These are phyloP conservation scores for Suillus discolor DNA, from an alignment of 768 basidiomycete species.

Conservation along the genomic window DNA sequence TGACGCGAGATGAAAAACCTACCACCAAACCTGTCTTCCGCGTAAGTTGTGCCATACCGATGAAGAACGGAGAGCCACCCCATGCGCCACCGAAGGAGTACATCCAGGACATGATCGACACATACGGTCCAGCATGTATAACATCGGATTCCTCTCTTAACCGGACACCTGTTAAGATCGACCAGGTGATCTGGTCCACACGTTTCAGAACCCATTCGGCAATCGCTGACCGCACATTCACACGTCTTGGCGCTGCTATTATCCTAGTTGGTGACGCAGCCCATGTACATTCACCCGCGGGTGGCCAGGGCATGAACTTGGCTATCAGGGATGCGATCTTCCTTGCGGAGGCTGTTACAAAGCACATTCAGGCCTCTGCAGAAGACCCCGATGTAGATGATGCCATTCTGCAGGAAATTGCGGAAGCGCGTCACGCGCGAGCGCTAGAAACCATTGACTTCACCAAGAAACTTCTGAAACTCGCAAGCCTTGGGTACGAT, in stretches of 20 bases:
- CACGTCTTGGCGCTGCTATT: slow-evolving; percentile 22
- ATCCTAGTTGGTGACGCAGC: slow-evolving; percentile 44
- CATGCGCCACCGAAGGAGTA: slow-evolving; percentile 12
- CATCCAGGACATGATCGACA: slow-evolving; percentile 4
- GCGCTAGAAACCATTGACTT: slow-evolving; percentile 45
- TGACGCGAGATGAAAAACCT: neutral
- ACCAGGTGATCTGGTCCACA: slow-evolving; percentile 41
- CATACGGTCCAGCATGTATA: neutral
- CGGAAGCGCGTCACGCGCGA: slow-evolving; percentile 36
- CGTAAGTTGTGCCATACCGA: slow-evolving; percentile 39
- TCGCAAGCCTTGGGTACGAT: slow-evolving; percentile 26
- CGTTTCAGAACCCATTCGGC: slow-evolving; percentile 45
- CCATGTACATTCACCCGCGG: slow-evolving; percentile 56
- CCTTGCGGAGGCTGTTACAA: slow-evolving; percentile 44
- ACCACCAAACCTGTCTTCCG: slow-evolving; percentile 31
- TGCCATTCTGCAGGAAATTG: slow-evolving; percentile 37
- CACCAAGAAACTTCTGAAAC: slow-evolving; percentile 37
- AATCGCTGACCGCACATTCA: slow-evolving; percentile 39
- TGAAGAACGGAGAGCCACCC: slow-evolving; percentile 31
- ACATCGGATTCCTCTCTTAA: slow-evolving; percentile 5
- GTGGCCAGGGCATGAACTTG: slow-evolving; percentile 63
- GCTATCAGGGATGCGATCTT: slow-evolving; percentile 55
- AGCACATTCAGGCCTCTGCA: slow-evolving; percentile 31
- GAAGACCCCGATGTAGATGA: slow-evolving; percentile 25
- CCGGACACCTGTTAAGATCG: slow-evolving; percentile 33